Evolutionary conservation across 2,329 filamentous ascomycete genomes (phyloP), one percentile per base, ranked within the genome.

Genomic region (Pseudopyrenochaeta lycopersici): DNA sequence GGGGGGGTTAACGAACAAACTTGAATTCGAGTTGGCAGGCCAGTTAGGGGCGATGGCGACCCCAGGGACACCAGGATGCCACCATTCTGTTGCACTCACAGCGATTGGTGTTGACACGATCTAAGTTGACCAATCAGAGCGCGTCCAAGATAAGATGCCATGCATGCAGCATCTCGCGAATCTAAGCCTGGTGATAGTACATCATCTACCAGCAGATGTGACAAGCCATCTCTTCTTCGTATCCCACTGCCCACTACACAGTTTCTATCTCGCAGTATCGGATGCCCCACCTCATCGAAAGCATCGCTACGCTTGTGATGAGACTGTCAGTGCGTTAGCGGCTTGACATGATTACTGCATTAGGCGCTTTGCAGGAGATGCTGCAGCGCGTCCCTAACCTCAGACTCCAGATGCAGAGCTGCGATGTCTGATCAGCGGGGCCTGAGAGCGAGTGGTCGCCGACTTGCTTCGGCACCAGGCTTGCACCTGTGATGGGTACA

Each of bases 281-380:
- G 39, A 23, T 15, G 20, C 23, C 21, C 14, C 12, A n/a, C 47
- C 40, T 32, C 21, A 38, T 49, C 30, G n/a, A 38, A 39, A 17
- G 11, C 36, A n/a, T 41, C 33, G 41, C 42, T 35, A 33, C 42
- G 41, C 29, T 15, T 15, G 36, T 46, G 33, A 41, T 33, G 43
- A 27, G 31, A 47, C 23, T 27, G 23, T 27, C 4, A n/a, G 17
- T 18, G 38, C 49, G 44, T 40, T 46, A 54, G 45, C 15, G 33
- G 32, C 45, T 40, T 44, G 47, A 36, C 32, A 43, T 36, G 32
- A 45, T 35, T 52, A 35, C 46, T 33, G 4, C 11, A 15, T 41
- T 20, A 15, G 30, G 51, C 46, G 41, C 39, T 41, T 6, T 43
- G 52, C 52, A 54, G 46, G 29, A 30, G 51, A 45, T 53, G 31